phyloP scores from a whole-genome alignment of 257 asterid species.

The Cruciata laevipes region DNA sequence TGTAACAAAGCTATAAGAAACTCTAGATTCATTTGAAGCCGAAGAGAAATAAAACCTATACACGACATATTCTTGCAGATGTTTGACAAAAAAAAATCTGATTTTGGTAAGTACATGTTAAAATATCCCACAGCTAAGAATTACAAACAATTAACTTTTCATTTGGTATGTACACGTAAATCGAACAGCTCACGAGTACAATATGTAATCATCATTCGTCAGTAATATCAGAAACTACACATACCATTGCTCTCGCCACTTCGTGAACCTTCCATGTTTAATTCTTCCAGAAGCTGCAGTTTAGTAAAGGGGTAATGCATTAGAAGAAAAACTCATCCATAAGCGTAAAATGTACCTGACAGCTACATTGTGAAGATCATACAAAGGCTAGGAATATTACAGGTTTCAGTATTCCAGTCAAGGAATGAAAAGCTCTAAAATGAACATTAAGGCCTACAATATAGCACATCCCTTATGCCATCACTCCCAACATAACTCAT shows the following conservation, averaged over 20 bases:
- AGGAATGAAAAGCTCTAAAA: neutral
- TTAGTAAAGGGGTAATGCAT: constrained; percentile 4
- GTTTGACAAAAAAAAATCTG: neutral
- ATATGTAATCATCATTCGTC: neutral
- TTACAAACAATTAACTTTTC: neutral
- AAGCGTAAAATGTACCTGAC: neutral
- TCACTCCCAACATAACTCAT: neutral
- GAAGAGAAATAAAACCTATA: neutral
- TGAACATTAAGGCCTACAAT: neutral
- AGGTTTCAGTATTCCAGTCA: neutral
- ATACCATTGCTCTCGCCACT: constrained; percentile 49
- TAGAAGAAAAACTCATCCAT: neutral
- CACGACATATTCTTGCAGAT: neutral
- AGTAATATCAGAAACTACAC: constrained; percentile 12
- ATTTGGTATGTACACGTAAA: neutral
- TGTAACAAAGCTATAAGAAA: too few species aligned
- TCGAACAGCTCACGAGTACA: neutral
- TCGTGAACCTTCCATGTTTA: constrained; percentile 54
- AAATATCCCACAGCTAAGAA: constrained; percentile 1
- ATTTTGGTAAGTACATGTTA: too few species aligned
- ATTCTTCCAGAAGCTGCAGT: constrained; percentile 79
- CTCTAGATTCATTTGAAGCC: neutral
- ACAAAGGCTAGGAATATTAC: neutral
- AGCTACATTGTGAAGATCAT: neutral
- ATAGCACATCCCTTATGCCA: neutral